Evolutionary conservation across 768 basidiomycete species (phyloP), one percentile per base, ranked within the genome.

Genomic region (Infundibulicybe gibba): DNA sequence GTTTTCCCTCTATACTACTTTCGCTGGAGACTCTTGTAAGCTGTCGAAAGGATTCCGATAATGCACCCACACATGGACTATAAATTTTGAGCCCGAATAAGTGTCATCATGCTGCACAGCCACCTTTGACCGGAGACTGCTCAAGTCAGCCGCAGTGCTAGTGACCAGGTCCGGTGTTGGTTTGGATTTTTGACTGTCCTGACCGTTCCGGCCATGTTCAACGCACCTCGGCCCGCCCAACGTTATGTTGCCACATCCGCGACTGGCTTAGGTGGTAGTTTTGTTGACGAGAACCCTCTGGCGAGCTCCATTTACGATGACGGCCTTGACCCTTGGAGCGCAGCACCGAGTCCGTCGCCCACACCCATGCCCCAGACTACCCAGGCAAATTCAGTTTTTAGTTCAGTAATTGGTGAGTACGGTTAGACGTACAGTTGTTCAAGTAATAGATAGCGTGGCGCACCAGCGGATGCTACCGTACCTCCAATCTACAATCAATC

Each of bases 311-410:
- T 80, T 10, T 90, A 89, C 60, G 88, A 89, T 57, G 89, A 90
- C 55, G 84, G 85, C 34, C 73, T 82, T 16, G 88, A 90, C 63
- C 87, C 88, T 20, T 90, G 87, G 87, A 87, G 85, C 59, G 69
- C 83, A 51, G 73, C 79, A 15, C 87, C 87, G 3, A 85, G 82
- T 51, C 87, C 87, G 19, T 76, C 81, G 32, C 80, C 83, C 11
- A 84, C 85, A 25, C 77, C 81, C 25, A 61, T 72, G 40, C 79
- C 80, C 40, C 69, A 73, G 20, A 61, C 69, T n/a, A 55, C 72
- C 34, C 62, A 76, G 19, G 25, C 25, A 8, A 25, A 25, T 25
- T 73, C 77, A 43, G 70, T 79, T 21, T 84, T 87, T 61, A 79
- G 74, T 57, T 77, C 83, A 40, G 84, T 88, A 8, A 87, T 89